phyloP scores from a whole-genome alignment of 2,329 filamentous ascomycete species.

The Diplodia seriata region DNA sequence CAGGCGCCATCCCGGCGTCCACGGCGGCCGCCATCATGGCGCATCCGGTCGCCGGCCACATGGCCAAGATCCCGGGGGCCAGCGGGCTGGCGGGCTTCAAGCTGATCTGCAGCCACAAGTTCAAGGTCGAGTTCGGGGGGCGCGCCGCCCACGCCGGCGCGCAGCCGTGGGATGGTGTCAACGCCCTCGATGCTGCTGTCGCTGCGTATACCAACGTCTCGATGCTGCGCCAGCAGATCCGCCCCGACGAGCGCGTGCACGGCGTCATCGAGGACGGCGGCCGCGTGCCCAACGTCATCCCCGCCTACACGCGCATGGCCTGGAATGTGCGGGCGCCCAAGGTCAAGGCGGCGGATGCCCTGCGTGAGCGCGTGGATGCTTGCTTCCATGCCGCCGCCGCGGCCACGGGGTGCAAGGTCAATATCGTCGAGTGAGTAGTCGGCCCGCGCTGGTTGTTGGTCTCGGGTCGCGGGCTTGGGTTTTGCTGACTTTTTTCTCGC shows the following conservation, averaged over 20 bases:
- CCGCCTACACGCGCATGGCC: conserved; percentile 50
- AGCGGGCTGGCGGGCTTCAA: conserved; percentile 37
- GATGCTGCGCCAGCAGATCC: conserved; percentile 46
- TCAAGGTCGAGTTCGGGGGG: conserved; percentile 38
- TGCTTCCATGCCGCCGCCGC: conserved; percentile 42
- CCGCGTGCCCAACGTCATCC: conserved; percentile 51
- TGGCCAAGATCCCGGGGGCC: conserved; percentile 34
- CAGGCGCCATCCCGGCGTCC: conserved; percentile 49
- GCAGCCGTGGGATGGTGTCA: conserved; percentile 50
- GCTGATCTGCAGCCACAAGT: conserved; percentile 34
- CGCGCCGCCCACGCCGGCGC: conserved; percentile 49
- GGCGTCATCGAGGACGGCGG: conserved; percentile 50
- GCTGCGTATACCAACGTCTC: conserved; percentile 45
- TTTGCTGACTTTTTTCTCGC: background rate
- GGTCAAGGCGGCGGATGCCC: conserved; percentile 39
- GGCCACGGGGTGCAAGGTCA: conserved; percentile 39
- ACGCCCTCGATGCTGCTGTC: conserved; percentile 51
- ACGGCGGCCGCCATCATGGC: conserved; percentile 39
- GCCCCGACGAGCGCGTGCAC: conserved; percentile 49
- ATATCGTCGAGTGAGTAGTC: conserved; percentile 47
- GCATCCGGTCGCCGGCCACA: conserved; percentile 40
- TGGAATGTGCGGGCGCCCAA: conserved; percentile 51
- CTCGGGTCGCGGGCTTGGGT: background rate
- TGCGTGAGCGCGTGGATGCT: conserved; percentile 45
- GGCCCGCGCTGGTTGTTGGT: background rate